These are phyloP conservation scores for Hirsutella thompsonii DNA, from an alignment of 2,329 filamentous ascomycete genomes.

Conservation along the genomic window DNA sequence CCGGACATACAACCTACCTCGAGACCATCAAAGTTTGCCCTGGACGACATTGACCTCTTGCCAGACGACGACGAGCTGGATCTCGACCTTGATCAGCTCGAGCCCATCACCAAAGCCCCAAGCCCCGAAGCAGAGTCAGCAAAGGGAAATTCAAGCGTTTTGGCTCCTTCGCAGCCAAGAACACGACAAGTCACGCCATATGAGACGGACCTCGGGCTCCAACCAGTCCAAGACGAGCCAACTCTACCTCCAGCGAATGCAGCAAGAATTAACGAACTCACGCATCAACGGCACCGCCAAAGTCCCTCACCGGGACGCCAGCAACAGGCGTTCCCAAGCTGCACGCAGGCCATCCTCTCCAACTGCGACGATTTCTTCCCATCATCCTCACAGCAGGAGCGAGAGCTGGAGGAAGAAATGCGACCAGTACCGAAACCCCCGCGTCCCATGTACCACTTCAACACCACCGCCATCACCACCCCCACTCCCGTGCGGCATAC, in stretches of 20 bases:
- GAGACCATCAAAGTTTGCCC: too few relatives aligned
- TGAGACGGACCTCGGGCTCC: background rate
- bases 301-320: background rate
- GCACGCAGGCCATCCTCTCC: slow-evolving; percentile 40
- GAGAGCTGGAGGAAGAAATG: slow-evolving; percentile 34
- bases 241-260: slow-evolving; percentile 3
- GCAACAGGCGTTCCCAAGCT: slow-evolving; percentile 18
- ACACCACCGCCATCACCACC: background rate
- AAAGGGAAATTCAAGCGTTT: slow-evolving; percentile 7
- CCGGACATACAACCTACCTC: too few relatives aligned
- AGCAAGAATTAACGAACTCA: background rate
- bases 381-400: slow-evolving; percentile 40
- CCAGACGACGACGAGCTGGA: slow-evolving; percentile 13
- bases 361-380: slow-evolving; percentile 42
- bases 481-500: background rate
- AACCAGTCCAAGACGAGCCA: background rate
- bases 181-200: slow-evolving; percentile 1
- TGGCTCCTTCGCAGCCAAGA: background rate
- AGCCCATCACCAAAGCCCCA: slow-evolving; percentile 2
- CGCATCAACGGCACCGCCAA: background rate
- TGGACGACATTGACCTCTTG: slow-evolving; percentile 12
- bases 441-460: background rate
- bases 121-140: slow-evolving; percentile 1
- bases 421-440: background rate
- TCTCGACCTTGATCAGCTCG: slow-evolving; percentile 7